Base-by-base conservation (phyloP, 352 stramenopile genomes). In the Pythium grandisporangium region DNA sequence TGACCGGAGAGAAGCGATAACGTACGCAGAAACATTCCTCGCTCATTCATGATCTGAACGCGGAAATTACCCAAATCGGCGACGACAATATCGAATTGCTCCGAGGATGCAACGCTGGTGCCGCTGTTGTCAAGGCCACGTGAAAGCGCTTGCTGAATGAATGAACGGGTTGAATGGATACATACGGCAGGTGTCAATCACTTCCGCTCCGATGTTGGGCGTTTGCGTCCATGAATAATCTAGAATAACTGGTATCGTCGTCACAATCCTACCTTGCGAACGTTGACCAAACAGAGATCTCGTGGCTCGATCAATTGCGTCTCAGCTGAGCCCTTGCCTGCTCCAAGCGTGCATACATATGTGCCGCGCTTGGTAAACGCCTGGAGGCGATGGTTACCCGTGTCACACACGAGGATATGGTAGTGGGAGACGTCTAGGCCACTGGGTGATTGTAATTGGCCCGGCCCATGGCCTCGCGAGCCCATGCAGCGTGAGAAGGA, bases 1-100 rank as follows among this genome's bases (percentile, higher is more conserved):
- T 32, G 13, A 25, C 42, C 66, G 1, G 65, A 52, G 24, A 86
- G 58, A 11, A 83, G 23, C 16, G 70, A 83, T 1, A 89, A 32
- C 20, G 70, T 52, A 7, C 70, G 60, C 17, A 83, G 23, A 22
- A 76, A 74, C 12, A 63, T 53, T 3, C 75, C 75, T 1, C 51
- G 48, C 34, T 86, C 72, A 16, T 69, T 76, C 8, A 89, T 49
- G n/a, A 89, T 60, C 45, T 86, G 75, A 6, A 89, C 59, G 4
- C 70, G 66, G 38, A 74, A 84, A 42, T 82, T 84, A 25, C 75
- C 75, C 17, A 61, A 48, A 21, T 88, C 75, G 5, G 75, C 75
- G 11, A 80, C 61, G 17, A 84, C 55, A 20, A 74, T 62, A 16
- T 86, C 70, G 38, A 89, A 89, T 22, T 82, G 66, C 34, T 89